Evolutionary conservation across 768 basidiomycete species (phyloP), one percentile per base, ranked within the genome.

Genomic region (Termitomyces sp.): DNA sequence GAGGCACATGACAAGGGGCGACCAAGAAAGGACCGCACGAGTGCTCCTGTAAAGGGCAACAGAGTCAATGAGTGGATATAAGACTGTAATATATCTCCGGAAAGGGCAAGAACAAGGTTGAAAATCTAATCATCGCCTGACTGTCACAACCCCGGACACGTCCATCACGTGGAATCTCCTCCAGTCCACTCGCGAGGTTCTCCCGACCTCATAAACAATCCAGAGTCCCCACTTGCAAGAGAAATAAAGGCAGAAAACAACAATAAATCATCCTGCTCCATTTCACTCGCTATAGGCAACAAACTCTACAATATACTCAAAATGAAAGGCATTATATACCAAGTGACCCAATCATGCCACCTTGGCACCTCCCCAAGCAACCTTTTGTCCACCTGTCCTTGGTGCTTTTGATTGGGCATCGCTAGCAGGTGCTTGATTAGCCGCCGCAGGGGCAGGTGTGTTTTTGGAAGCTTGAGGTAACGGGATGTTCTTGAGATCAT

Each of bases 341-440:
- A 12, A 11, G 43, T 18, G 7, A 18, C 44, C 42, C 38, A 4
- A 57, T 64, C 54, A 68, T 29, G 62, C 67, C 38, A 69, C 70
- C 62, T 78, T 80, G 25, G 74, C 77, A 43, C 70, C 73, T 45
- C 78, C 80, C 84, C 83, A 86, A 33, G 84, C 85, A 49, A 87
- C 84, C 65, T 83, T 86, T 58, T 73, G 77, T 5, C 76, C 81
- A 3, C 73, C 70, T 15, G 73, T 75, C 52, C 73, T 70, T 23
- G 69, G 63, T 5, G 59, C 68, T 40, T 69, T 64, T 44, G 51
- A 57, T 35, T 59, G 62, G 23, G 64, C 56, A n/a, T 56, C 56
- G n/a, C 55, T 56, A 18, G 68, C 58, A 7, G 66, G 59, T 51
- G 69, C 66, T 44, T 65, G 43, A 29, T 55, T 61, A 12, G 68